Evolutionary conservation across 2,329 filamentous ascomycete species (phyloP).

Genomic region (Escovopsis sp.): DNA sequence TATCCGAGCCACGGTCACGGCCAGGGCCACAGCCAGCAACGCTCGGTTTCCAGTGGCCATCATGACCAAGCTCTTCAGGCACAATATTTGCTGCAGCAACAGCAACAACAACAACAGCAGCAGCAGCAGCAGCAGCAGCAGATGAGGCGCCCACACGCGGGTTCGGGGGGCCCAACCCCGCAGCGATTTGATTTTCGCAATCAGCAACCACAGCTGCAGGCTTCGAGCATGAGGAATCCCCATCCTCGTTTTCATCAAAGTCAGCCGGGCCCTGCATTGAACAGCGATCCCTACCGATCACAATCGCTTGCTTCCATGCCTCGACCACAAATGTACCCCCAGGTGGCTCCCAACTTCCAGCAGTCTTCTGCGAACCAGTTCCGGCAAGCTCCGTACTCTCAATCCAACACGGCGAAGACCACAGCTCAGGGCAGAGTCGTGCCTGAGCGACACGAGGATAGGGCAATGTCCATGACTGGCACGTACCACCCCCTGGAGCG

Average conservation of each 20-base stretch:
- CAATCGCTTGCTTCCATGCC: constrained; percentile 72
- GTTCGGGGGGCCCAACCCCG: constrained; percentile 33
- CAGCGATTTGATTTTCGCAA: constrained; percentile 50
- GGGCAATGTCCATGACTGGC: constrained; percentile 90
- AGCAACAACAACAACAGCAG: constrained; percentile 30
- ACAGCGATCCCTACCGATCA: constrained; percentile 77
- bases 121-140: constrained; percentile 29
- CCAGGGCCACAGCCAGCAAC: constrained; percentile 7
- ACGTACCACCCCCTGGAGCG: constrained; percentile 52
- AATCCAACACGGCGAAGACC: constrained; percentile 52
- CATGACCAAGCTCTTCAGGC: constrained; percentile 27
- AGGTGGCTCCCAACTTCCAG: constrained; percentile 44
- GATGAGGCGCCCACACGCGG: constrained; percentile 29
- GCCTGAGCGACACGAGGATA: constrained; percentile 80
- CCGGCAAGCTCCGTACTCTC: constrained; percentile 58
- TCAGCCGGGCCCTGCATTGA: constrained; percentile 54
- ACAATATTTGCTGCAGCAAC: constrained; percentile 31
- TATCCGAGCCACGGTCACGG: constrained; percentile 28
- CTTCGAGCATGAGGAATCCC: constrained; percentile 23
- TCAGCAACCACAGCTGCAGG: constrained; percentile 30
- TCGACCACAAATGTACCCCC: constrained; percentile 58
- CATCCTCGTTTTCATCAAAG: constrained; percentile 47
- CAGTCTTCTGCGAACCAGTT: constrained; percentile 58
- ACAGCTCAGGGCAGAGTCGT: constrained; percentile 86
- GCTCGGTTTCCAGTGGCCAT: constrained; percentile 34